Evolutionary conservation across 1,284 basidiomycete genomes (phyloP).

Genomic region (Leucoagaricus sp.): DNA sequence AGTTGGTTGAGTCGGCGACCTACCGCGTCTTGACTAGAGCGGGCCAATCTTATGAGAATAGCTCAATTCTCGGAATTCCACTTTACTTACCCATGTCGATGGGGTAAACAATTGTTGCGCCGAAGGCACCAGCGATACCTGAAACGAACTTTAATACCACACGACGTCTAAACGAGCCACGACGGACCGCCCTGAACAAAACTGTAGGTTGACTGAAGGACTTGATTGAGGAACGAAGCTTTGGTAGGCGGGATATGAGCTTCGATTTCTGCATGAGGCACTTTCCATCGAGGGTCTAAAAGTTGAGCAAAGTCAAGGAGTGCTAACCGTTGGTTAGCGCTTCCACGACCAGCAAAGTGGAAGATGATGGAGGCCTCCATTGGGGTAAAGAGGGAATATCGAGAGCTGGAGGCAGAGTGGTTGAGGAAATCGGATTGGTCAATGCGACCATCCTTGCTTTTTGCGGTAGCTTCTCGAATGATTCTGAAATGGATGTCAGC

Average conservation of each 20-base stretch:
- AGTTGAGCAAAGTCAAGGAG: slow-evolving; percentile 88
- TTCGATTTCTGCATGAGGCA: slow-evolving; percentile 57
- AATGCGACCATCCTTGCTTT: slow-evolving; percentile 91
- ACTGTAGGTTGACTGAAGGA: slow-evolving; percentile 77
- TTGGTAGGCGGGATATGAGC: slow-evolving; percentile 30
- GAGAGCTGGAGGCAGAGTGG: slow-evolving; percentile 71
- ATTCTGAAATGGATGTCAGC: slow-evolving; percentile 49
- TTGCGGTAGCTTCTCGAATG: slow-evolving; percentile 84
- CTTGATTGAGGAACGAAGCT: slow-evolving; percentile 46
- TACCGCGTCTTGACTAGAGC: slow-evolving; percentile 74
- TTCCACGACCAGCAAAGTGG: slow-evolving; percentile 89
- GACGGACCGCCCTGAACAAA: slow-evolving; percentile 84
- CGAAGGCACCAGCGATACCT: slow-evolving; percentile 89
- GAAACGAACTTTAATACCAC: slow-evolving; percentile 3
- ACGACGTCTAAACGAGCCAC: slow-evolving; percentile 1
- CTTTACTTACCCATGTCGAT: slow-evolving; percentile 83
- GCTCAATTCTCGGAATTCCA: not conserved
- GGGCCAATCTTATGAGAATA: slow-evolving; percentile 8
- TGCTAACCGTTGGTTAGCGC: slow-evolving; percentile 66
- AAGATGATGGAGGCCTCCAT: slow-evolving; percentile 97
- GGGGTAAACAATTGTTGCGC: slow-evolving; percentile 92
- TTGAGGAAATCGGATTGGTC: slow-evolving; percentile 82
- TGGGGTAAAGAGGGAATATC: slow-evolving; percentile 91
- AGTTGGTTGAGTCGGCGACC: slow-evolving; percentile 15
- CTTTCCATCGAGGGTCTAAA: slow-evolving; percentile 82